phyloP scores from a whole-genome alignment of 345 rosid species.

The Bruguiera gymnorhiza region DNA sequence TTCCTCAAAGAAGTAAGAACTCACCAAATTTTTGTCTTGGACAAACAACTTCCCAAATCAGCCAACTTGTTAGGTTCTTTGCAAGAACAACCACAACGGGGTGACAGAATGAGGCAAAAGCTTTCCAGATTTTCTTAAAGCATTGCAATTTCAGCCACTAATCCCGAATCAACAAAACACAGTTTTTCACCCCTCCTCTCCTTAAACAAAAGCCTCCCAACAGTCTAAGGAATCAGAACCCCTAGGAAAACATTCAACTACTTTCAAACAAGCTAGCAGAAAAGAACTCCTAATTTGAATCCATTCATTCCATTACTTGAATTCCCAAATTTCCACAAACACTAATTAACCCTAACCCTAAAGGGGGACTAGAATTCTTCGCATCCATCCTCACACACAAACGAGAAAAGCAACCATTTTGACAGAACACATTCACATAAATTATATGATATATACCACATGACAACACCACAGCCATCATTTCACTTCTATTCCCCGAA shows the following conservation, averaged over 20 bases:
- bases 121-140: too few relatives aligned
- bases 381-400: constrained; percentile 38
- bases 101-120: too few relatives aligned
- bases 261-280: too few relatives aligned
- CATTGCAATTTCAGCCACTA: too few relatives aligned
- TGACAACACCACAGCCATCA: constrained; percentile 20
- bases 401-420: constrained; percentile 23
- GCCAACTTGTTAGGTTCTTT: constrained; percentile 5
- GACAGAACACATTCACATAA: constrained; percentile 18
- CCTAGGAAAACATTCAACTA: too few relatives aligned
- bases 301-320: constrained; percentile 16
- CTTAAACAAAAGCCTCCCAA: too few relatives aligned
- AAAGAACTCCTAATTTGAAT: constrained; percentile 14
- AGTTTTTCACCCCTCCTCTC: too few relatives aligned
- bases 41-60: constrained; percentile 12
- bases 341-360: constrained; percentile 35
- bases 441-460: constrained; percentile 18
- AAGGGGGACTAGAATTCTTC: constrained; percentile 29
- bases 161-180: too few relatives aligned
- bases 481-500: background rate
- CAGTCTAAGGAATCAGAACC: too few relatives aligned
- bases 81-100: too few relatives aligned
- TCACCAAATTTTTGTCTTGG: constrained; percentile 3
- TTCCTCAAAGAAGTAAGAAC: constrained; percentile 13
- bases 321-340: constrained; percentile 21